Percentiles rank a stretch among this genome's conserved stretches.
phyloP scores from a whole-genome alignment of 2,329 filamentous ascomycete species.

The Nemania diffusa region DNA sequence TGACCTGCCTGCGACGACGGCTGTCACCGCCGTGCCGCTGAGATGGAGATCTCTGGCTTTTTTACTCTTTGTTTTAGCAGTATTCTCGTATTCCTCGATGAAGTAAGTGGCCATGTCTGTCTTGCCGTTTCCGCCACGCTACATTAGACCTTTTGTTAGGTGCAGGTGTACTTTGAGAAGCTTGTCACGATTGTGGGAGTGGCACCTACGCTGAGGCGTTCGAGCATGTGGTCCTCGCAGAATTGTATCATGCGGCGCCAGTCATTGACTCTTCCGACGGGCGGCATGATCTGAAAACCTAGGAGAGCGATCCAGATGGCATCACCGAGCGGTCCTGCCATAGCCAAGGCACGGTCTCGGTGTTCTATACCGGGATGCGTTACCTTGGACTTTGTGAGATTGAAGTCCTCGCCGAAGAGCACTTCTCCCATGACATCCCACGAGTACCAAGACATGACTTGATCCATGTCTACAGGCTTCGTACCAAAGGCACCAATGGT shows the following conservation, averaged over 20 bases:
- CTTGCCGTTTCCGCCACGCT: slow-evolving; percentile 34
- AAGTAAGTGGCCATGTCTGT: slow-evolving; percentile 36
- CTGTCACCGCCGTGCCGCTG: slow-evolving; percentile 36
- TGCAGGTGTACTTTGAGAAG: background rate
- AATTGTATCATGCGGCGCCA: slow-evolving; percentile 38
- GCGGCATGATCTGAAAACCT: slow-evolving; percentile 35
- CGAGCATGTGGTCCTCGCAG: slow-evolving; percentile 36
- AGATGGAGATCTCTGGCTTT: slow-evolving; percentile 33
- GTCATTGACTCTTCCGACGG: slow-evolving; percentile 29
- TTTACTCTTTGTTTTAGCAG: slow-evolving; percentile 21
- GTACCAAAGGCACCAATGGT: slow-evolving; percentile 17
- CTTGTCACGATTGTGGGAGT: background rate
- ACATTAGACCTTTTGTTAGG: slow-evolving; percentile 11
- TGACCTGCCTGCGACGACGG: slow-evolving; percentile 41
- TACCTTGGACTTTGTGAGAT: slow-evolving; percentile 27
- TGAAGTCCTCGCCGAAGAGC: slow-evolving; percentile 36
- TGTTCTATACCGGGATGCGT: slow-evolving; percentile 33
- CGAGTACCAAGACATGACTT: slow-evolving; percentile 39
- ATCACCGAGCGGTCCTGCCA: slow-evolving; percentile 36
- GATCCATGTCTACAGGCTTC: slow-evolving; percentile 30
- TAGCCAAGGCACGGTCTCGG: slow-evolving; percentile 34
- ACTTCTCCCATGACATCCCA: slow-evolving; percentile 40
- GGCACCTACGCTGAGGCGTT: slow-evolving; percentile 30
- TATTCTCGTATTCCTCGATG: slow-evolving; percentile 37
- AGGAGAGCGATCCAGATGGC: slow-evolving; percentile 37